Percentiles rank a stretch among this genome's conserved stretches.
Evolutionary conservation across 163 green algal species (phyloP).

Genomic region (Scenedesmus sp.): DNA sequence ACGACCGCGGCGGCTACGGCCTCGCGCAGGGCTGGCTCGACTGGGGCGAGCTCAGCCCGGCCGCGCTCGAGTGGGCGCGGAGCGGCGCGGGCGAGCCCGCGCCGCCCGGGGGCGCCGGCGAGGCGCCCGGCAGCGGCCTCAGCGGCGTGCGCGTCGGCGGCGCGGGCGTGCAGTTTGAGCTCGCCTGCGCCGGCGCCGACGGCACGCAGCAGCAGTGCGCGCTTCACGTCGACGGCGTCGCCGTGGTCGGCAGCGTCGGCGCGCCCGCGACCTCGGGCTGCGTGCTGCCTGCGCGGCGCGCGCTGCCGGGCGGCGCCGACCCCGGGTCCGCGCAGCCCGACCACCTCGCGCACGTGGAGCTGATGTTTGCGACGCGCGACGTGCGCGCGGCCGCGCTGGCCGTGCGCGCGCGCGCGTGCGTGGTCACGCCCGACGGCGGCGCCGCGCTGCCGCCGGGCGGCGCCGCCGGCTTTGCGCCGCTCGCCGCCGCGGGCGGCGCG

Average conservation of each 20-base stretch:
- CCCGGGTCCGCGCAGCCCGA: not conserved
- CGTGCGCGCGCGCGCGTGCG: conserved; percentile 1
- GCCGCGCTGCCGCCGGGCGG: not conserved
- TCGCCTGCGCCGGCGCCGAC: not conserved
- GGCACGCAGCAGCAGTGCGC: not conserved
- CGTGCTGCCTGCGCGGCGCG: conserved; percentile 1
- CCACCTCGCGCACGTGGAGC: conserved; percentile 8
- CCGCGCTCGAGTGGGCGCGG: not conserved
- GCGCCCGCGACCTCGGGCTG: not conserved
- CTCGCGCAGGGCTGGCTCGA: conserved; percentile 34
- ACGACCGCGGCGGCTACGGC: conserved; percentile 9
- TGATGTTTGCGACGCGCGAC: conserved; percentile 16
- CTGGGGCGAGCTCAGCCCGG: conserved; percentile 8
- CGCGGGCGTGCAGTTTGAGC: conserved; percentile 38
- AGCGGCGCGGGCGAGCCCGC: not conserved
- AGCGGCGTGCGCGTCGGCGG: not conserved
- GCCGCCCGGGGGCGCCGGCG: not conserved
- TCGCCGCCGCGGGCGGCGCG: not conserved
- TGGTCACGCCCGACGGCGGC: not conserved
- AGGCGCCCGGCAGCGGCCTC: not conserved
- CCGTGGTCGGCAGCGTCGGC: not conserved
- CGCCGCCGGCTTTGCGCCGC: not conserved
- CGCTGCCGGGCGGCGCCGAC: not conserved
- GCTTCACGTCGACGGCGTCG: conserved; percentile 19
- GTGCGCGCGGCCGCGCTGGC: not conserved